phyloP scores from a whole-genome alignment of 495 filamentous ascomycete species.

The Penicillium samsonianum region DNA sequence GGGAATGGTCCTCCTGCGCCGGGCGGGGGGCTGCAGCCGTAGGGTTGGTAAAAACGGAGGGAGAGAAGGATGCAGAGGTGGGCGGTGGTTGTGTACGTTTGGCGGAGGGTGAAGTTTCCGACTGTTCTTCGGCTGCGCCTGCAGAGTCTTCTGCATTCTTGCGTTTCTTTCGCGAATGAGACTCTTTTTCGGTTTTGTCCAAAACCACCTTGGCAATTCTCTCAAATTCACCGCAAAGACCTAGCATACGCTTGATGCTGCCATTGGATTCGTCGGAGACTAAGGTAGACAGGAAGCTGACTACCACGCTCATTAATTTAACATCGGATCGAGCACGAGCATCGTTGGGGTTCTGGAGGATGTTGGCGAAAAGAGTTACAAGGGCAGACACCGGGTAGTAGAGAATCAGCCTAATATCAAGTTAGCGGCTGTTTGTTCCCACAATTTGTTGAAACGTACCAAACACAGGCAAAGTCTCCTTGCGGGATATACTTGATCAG shows the following conservation, averaged over 20 bases:
- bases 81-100: conserved; percentile 30
- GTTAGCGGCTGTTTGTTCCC: conserved; percentile 11
- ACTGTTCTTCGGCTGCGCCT: conserved; percentile 28
- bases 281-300: conserved; percentile 82
- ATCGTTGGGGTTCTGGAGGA: conserved; percentile 93
- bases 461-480: conserved; percentile 92
- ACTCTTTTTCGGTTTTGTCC: conserved; percentile 84
- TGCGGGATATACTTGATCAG: conserved; percentile 94
- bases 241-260: conserved; percentile 88
- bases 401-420: conserved; percentile 72
- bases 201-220: conserved; percentile 90
- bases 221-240: conserved; percentile 91
- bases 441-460: conserved; percentile 57
- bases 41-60: conserved; percentile 34
- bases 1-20: conserved; percentile 33
- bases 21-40: conserved; percentile 26
- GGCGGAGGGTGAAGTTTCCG: conserved; percentile 26
- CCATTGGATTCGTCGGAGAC: conserved; percentile 75
- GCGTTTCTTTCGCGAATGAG: conserved; percentile 74
- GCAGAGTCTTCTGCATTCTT: conserved; percentile 54
- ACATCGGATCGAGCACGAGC: conserved; percentile 84
- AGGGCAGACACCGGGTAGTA: conserved; percentile 97
- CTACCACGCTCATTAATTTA: conserved; percentile 87
- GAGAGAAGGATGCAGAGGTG: conserved; percentile 36
- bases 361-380: conserved; percentile 95